Evolutionary conservation across 805 yeast genomes (phyloP), one percentile per base, ranked within the genome.

Genomic region (Nakazawaea ernobii): DNA sequence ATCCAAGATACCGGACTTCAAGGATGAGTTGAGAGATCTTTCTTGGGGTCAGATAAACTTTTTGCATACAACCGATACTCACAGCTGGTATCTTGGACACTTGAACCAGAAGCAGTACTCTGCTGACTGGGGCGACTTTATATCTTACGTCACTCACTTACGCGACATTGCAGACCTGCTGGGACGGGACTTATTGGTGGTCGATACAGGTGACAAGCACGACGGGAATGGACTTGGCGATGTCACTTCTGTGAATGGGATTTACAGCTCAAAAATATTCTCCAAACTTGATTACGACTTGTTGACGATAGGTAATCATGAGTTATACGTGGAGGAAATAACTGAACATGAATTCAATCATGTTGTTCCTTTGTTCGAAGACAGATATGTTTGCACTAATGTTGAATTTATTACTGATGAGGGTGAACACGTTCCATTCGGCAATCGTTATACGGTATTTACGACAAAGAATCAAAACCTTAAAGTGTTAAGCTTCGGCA

Each of bases 41-140:
- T 58, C 63, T 9, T 73, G 90, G 76, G 90, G 91, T 0, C 78
- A 82, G 48, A 49, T 94, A 41, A 92, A 94, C 66, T 87, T 94
- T 56, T 58, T 92, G 26, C 98, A 92, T 59, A 91, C 98, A 1
- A 94, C 99, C 0, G 99, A 94, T 58, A 92, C 97, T 2, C 99
- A 94, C 63, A 97, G 94, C 1, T 94, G 99, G 99, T 79, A 85
- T 53, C 82, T 92, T 5, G 97, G 97, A 0, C 99, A 92, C 67
- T 56, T 79, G 35, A 81, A 82, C 54, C 97, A 91, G 62, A 71
- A 75, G 28, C 80, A 78, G 49, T 92, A 82, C 62, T 75, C 83
- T 35, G 94, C 87, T 4, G 87, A 91, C 61, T 92, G 96, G 96
- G 97, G 97, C 8, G 96, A 92, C 58, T 87, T 85, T 50, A 59